phyloP scores from a whole-genome alignment of 164 flowering plant genomes.

The Amborella trichopoda region DNA sequence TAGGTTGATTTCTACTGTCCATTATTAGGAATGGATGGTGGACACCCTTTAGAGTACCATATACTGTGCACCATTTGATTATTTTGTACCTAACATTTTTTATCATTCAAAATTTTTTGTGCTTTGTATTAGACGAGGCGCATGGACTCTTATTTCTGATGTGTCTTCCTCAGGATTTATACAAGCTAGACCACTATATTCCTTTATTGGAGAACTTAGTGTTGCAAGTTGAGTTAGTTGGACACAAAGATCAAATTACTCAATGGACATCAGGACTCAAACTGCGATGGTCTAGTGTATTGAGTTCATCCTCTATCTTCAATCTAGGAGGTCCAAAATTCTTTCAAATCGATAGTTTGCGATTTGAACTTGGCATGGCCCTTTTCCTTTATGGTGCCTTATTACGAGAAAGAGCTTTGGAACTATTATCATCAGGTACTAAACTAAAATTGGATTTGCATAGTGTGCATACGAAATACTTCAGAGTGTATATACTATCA shows the following conservation, averaged over 20 bases:
- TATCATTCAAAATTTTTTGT: too few relatives aligned
- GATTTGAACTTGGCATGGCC: conserved; percentile 47
- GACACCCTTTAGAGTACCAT: too few relatives aligned
- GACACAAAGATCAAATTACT: conserved; percentile 12
- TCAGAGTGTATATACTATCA: too few relatives aligned
- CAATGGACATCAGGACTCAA: conserved; percentile 35
- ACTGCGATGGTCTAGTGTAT: conserved; percentile 48
- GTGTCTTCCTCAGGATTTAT: conserved; percentile 33
- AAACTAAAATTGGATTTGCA: conserved; percentile 3
- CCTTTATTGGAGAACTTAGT: conserved; percentile 51
- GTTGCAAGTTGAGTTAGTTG: conserved; percentile 18
- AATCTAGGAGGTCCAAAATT: conserved; percentile 27
- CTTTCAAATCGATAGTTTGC: conserved; percentile 30
- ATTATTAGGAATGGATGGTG: too few relatives aligned
- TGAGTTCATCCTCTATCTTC: conserved; percentile 27
- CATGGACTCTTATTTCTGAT: conserved; percentile 4
- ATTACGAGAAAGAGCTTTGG: conserved; percentile 43
- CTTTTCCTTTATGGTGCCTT: conserved; percentile 54
- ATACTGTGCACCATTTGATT: too few relatives aligned
- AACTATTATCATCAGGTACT: conserved; percentile 32
- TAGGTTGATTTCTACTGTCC: too few relatives aligned
- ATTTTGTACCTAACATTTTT: too few relatives aligned
- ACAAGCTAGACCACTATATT: conserved; percentile 43
- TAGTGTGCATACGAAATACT: too few relatives aligned
- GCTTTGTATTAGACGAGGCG: too few relatives aligned